phyloP scores from a whole-genome alignment of 2,329 filamentous ascomycete genomes.

The Metarhizium humberi region DNA sequence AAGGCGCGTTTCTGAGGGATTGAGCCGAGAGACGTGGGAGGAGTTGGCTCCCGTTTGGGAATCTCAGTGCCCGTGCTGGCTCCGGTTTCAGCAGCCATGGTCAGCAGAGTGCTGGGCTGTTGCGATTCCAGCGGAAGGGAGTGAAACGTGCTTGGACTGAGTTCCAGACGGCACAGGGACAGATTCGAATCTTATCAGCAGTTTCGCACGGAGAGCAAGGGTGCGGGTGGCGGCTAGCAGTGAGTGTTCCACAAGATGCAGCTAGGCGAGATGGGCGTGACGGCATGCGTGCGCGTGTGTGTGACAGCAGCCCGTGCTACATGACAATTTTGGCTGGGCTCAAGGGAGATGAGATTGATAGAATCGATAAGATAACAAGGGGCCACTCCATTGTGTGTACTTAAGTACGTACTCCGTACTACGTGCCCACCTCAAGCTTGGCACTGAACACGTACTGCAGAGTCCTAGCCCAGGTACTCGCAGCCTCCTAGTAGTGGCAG shows the following conservation, averaged over 20 bases:
- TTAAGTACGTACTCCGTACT: too few relatives aligned
- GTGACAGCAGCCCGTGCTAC: background rate
- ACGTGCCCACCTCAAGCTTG: too few relatives aligned
- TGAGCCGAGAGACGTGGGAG: constrained; percentile 31
- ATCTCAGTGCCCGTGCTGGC: constrained; percentile 28
- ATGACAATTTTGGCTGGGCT: background rate
- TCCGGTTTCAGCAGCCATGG: constrained; percentile 3
- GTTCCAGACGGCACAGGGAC: background rate
- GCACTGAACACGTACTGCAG: too few relatives aligned
- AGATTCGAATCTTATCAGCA: too few relatives aligned
- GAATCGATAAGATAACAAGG: constrained; percentile 6
- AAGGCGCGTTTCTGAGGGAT: constrained; percentile 57
- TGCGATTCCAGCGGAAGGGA: background rate
- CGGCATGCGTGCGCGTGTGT: background rate
- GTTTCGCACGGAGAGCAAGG: too few relatives aligned
- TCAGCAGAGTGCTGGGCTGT: background rate
- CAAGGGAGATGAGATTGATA: constrained; percentile 5
- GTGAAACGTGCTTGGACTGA: background rate
- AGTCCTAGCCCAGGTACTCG: too few relatives aligned
- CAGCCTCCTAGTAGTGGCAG: too few relatives aligned
- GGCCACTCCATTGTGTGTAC: background rate
- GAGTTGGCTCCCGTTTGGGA: constrained; percentile 32
- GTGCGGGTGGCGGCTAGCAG: background rate
- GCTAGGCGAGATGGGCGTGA: background rate
- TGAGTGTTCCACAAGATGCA: background rate